Evolutionary conservation across 331 rosid genomes (phyloP).

Genomic region (Rosa hybrid): DNA sequence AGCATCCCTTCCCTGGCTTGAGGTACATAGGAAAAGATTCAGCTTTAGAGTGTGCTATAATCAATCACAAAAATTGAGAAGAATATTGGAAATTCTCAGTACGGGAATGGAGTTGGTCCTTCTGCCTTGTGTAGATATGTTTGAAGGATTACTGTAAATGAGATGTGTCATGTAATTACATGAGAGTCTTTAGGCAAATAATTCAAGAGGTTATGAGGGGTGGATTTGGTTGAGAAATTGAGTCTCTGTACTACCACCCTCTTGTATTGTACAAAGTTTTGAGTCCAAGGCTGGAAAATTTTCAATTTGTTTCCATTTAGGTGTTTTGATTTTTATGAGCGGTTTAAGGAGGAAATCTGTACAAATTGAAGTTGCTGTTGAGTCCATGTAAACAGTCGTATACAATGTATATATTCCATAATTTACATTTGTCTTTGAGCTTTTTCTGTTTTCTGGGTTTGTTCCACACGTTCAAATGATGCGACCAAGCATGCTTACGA

Average conservation of each 20-base stretch:
- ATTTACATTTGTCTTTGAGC: background rate
- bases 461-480: background rate
- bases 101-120: slow-evolving; percentile 25
- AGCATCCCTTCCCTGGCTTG: slow-evolving; percentile 92
- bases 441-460: background rate
- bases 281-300: slow-evolving; percentile 25
- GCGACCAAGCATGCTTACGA: background rate
- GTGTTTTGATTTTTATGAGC: slow-evolving; percentile 32
- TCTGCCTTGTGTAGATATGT: slow-evolving; percentile 49
- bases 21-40: slow-evolving; percentile 25
- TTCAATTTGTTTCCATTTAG: slow-evolving; percentile 27
- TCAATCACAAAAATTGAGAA: slow-evolving; percentile 24
- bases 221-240: slow-evolving; percentile 28
- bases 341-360: slow-evolving; percentile 50
- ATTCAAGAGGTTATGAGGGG: slow-evolving; percentile 8
- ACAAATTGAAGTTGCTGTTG: slow-evolving; percentile 48
- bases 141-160: slow-evolving; percentile 52
- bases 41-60: slow-evolving; percentile 17
- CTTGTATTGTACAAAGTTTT: slow-evolving; percentile 40
- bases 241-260: slow-evolving; percentile 23
- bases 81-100: slow-evolving; percentile 48
- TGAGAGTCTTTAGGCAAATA: slow-evolving; percentile 31
- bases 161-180: slow-evolving; percentile 23
- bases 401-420: slow-evolving; percentile 16
- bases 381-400: slow-evolving; percentile 26